Evolutionary conservation across 139 green algal genomes (phyloP).

Genomic region (Chlorella sp.): DNA sequence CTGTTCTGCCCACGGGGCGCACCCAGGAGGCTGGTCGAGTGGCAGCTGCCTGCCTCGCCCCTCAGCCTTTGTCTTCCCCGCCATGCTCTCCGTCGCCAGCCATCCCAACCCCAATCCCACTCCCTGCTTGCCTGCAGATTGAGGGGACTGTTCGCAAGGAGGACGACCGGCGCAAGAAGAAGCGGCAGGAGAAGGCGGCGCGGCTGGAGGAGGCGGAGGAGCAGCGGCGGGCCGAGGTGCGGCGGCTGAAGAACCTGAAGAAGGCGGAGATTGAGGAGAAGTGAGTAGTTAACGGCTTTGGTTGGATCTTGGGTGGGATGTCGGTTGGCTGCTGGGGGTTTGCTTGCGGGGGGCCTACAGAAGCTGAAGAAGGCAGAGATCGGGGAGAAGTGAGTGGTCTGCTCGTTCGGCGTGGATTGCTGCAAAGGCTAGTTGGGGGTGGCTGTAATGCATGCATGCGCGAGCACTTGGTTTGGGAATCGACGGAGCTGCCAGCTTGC

Average conservation of each 20-base stretch:
- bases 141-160: conserved; percentile 71
- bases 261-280: conserved; percentile 82
- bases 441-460: too few species aligned
- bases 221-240: conserved; percentile 8
- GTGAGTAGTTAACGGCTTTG: too few species aligned
- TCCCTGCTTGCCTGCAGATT: conserved; percentile 26
- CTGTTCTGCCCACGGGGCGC: too few species aligned
- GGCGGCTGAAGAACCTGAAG: conserved; percentile 80
- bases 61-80: background rate
- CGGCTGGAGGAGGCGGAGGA: conserved; percentile 24
- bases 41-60: background rate
- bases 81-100: background rate
- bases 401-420: background rate
- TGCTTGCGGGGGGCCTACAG: background rate
- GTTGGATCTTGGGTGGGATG: too few species aligned
- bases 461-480: too few species aligned
- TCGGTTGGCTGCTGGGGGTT: too few species aligned
- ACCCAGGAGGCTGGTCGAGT: too few species aligned
- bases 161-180: conserved; percentile 74
- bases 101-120: background rate
- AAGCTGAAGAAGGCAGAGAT: background rate
- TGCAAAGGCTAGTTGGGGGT: too few species aligned
- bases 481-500: too few species aligned
- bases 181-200: conserved; percentile 70
- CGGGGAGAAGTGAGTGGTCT: background rate